Conservation (phyloP, 2,329 filamentous ascomycete genomes). For the Fusarium neocosmosporiellum region DNA sequence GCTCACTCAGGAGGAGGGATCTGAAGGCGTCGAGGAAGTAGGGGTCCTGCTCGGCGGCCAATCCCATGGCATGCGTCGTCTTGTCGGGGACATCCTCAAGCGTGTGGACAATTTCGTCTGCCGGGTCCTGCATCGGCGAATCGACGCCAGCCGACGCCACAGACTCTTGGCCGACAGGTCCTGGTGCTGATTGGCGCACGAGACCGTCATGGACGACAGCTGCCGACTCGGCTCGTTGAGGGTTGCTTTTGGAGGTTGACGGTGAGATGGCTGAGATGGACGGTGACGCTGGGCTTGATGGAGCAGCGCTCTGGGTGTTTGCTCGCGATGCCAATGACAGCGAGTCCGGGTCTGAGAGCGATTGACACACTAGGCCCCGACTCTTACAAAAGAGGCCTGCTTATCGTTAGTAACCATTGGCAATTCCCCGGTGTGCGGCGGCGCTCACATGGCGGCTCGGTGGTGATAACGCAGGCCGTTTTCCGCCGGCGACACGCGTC, state of each 20-base stretch:
- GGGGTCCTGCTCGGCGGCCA: constrained; percentile 59
- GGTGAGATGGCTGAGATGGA: constrained; percentile 27
- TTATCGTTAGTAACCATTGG: not conserved
- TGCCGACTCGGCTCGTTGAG: constrained; percentile 24
- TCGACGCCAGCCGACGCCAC: not conserved
- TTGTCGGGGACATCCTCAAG: constrained; percentile 56
- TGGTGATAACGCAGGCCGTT: constrained; percentile 59
- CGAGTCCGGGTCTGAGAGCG: constrained; percentile 39
- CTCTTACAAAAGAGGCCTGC: constrained; percentile 50
- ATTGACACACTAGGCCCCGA: constrained; percentile 48
- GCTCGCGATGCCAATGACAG: constrained; percentile 5
- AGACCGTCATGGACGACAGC: constrained; percentile 44
- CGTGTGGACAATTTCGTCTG: constrained; percentile 43
- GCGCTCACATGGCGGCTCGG: constrained; percentile 56
- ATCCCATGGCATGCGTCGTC: constrained; percentile 59
- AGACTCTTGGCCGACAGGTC: not conserved
- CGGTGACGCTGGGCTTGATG: constrained; percentile 17
- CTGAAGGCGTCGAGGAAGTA: constrained; percentile 59
- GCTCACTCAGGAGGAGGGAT: constrained; percentile 57
- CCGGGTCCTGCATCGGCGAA: constrained; percentile 14
- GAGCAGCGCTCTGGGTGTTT: constrained; percentile 5
- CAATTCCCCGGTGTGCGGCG: not conserved
- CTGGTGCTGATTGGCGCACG: constrained; percentile 19
- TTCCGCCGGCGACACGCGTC: constrained; percentile 58
- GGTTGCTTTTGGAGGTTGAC: constrained; percentile 20